Evolutionary conservation across 1,284 basidiomycete species (phyloP).

Genomic region (Heterobasidion irregulare): DNA sequence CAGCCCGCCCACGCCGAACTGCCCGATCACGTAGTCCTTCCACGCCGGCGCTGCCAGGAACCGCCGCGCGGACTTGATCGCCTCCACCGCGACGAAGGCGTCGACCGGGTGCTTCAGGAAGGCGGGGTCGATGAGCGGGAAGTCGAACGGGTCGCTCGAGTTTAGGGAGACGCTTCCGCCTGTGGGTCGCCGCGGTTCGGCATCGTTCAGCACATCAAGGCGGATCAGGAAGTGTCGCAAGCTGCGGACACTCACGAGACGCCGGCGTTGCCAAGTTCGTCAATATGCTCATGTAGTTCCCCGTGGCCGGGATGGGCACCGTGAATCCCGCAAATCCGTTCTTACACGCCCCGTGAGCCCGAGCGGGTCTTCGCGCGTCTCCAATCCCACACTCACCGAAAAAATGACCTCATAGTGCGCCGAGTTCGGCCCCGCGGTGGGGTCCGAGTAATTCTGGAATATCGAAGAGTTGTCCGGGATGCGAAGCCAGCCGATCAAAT

Average conservation of each 20-base stretch:
- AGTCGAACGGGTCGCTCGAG: slow-evolving; percentile 14
- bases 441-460: slow-evolving; percentile 21
- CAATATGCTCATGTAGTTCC: slow-evolving; percentile 14
- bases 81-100: slow-evolving; percentile 8
- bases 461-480: slow-evolving; percentile 21
- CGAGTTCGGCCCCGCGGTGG: slow-evolving; percentile 24
- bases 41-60: slow-evolving; percentile 13
- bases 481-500: slow-evolving; percentile 14
- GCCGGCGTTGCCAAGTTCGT: slow-evolving; percentile 14
- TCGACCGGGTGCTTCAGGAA: slow-evolving; percentile 13
- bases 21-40: slow-evolving; percentile 11
- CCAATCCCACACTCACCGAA: slow-evolving; percentile 1
- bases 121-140: slow-evolving; percentile 15
- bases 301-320: slow-evolving; percentile 8
- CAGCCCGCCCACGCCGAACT: slow-evolving; percentile 1
- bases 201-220: slow-evolving; percentile 13
- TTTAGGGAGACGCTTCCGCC: slow-evolving; percentile 16
- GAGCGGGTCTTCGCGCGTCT: slow-evolving; percentile 2
- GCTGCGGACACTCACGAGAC: slow-evolving; percentile 6
- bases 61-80: slow-evolving; percentile 5
- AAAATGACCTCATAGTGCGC: slow-evolving; percentile 9
- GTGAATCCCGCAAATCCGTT: slow-evolving; percentile 7
- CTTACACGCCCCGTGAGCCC: not conserved
- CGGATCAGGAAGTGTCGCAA: not conserved
- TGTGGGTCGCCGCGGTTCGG: slow-evolving; percentile 2